These are phyloP conservation scores for Xylariales sp. DNA, from an alignment of 2,329 filamentous ascomycete genomes.

Conservation along the genomic window DNA sequence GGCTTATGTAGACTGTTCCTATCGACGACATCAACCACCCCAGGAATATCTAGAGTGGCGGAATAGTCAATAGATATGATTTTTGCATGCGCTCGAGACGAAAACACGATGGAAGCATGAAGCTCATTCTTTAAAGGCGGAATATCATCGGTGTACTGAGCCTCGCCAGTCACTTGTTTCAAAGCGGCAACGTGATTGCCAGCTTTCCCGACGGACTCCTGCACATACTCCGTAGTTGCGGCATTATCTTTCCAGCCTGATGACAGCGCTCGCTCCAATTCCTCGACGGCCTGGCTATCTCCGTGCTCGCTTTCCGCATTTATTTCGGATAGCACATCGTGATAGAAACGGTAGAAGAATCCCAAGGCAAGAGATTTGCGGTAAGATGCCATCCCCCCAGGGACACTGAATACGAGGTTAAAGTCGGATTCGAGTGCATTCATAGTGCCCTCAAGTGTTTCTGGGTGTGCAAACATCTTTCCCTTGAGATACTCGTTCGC, in stretches of 20 bases:
- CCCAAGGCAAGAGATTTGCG: conserved; percentile 88
- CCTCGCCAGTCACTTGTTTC: conserved; percentile 93
- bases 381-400: conserved; percentile 97
- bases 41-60: conserved; percentile 82
- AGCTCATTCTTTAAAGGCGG: conserved; percentile 88
- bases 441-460: conserved; percentile 91
- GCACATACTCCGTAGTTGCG: conserved; percentile 79
- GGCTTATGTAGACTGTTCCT: conserved; percentile 82
- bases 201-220: conserved; percentile 86
- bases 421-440: conserved; percentile 90
- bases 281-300: conserved; percentile 81
- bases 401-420: conserved; percentile 87
- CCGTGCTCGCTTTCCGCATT: conserved; percentile 58
- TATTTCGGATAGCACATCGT: conserved; percentile 80
- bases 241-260: conserved; percentile 81
- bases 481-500: conserved; percentile 80
- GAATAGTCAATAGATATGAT: conserved; percentile 81
- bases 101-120: conserved; percentile 87
- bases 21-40: conserved; percentile 86
- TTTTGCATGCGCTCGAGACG: conserved; percentile 88
- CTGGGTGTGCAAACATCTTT: conserved; percentile 81
- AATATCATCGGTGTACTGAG: conserved; percentile 96
- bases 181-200: conserved; percentile 88
- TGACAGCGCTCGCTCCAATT: conserved; percentile 88
- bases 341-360: conserved; percentile 98